Evolutionary conservation across 495 filamentous ascomycete genomes (phyloP).

Genomic region (Neurospora sp.): DNA sequence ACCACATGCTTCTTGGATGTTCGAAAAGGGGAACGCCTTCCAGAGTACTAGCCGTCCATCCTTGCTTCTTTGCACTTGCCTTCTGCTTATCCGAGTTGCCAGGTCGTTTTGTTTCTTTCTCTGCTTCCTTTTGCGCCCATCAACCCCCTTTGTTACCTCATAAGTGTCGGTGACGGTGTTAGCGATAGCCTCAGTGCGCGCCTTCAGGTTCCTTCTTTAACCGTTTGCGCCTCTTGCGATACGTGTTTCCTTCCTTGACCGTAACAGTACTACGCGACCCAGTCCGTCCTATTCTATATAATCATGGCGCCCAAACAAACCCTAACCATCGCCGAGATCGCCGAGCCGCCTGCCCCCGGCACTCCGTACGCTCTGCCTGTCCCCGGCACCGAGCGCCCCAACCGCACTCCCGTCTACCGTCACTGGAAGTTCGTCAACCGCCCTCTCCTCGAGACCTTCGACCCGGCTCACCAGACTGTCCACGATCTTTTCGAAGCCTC

Average conservation of each 20-base stretch:
- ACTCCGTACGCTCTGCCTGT: slow-evolving; percentile 57
- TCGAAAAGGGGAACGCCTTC: slow-evolving; percentile 13
- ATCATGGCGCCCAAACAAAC: slow-evolving; percentile 23
- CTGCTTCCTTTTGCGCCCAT: not conserved
- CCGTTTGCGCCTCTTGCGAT: not conserved
- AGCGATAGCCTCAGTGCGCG: not conserved
- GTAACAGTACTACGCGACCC: not conserved
- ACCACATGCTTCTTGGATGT: slow-evolving; percentile 15
- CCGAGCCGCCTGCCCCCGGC: slow-evolving; percentile 46
- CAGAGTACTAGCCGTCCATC: not conserved
- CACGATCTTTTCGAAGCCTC: slow-evolving; percentile 75
- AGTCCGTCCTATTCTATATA: not conserved
- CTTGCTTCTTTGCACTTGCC: not conserved
- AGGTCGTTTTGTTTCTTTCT: not conserved
- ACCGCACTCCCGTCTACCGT: slow-evolving; percentile 68
- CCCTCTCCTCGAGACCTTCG: slow-evolving; percentile 58
- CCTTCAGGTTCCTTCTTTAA: not conserved
- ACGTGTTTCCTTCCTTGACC: not conserved
- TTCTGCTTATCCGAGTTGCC: not conserved
- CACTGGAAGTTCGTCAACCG: slow-evolving; percentile 68
- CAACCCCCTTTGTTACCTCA: not conserved
- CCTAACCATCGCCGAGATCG: not conserved
- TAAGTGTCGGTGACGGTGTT: slow-evolving; percentile 3
- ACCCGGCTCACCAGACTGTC: slow-evolving; percentile 60
- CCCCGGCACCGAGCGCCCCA: slow-evolving; percentile 61